These are phyloP conservation scores for Torulaspora globosa DNA, from an alignment of 1,139 yeast species.

Conservation along the genomic window DNA sequence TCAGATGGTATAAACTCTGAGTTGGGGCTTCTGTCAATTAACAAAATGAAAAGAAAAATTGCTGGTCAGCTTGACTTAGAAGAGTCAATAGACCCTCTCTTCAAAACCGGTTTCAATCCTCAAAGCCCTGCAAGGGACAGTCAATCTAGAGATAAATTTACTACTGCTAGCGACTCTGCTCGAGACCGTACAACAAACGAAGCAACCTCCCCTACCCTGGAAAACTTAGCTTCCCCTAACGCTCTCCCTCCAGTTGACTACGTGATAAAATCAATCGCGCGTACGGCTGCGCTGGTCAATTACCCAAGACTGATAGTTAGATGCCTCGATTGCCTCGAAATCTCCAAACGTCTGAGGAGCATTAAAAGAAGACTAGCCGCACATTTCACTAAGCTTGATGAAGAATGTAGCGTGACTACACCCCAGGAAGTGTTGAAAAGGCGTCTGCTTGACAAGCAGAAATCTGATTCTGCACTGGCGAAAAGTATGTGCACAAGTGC, in stretches of 20 bases:
- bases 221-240: conserved; percentile 50
- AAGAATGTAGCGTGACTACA: conserved; percentile 8
- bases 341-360: conserved; percentile 45
- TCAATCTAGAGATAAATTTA: conserved; percentile 7
- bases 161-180: conserved; percentile 7
- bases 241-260: conserved; percentile 52
- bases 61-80: conserved; percentile 25
- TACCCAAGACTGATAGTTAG: conserved; percentile 64
- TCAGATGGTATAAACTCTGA: conserved; percentile 28
- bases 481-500: conserved; percentile 14
- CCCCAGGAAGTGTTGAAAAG: conserved; percentile 9
- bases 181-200: conserved; percentile 18
- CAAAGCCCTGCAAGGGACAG: conserved; percentile 12
- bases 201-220: conserved; percentile 42
- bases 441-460: conserved; percentile 12
- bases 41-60: conserved; percentile 28
- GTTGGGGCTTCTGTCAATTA: conserved; percentile 29
- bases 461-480: conserved; percentile 13
- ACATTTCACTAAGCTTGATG: conserved; percentile 24
- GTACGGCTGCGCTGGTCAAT: conserved; percentile 54
- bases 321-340: conserved; percentile 56
- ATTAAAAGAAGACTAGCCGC: conserved; percentile 34
- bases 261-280: conserved; percentile 55
- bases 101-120: conserved; percentile 16
- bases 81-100: conserved; percentile 34